A percentile compares a stretch with the other conserved stretches of the same genome.
These are phyloP conservation scores for Draba incana DNA, from an alignment of 345 rosid species.

Conservation along the genomic window DNA sequence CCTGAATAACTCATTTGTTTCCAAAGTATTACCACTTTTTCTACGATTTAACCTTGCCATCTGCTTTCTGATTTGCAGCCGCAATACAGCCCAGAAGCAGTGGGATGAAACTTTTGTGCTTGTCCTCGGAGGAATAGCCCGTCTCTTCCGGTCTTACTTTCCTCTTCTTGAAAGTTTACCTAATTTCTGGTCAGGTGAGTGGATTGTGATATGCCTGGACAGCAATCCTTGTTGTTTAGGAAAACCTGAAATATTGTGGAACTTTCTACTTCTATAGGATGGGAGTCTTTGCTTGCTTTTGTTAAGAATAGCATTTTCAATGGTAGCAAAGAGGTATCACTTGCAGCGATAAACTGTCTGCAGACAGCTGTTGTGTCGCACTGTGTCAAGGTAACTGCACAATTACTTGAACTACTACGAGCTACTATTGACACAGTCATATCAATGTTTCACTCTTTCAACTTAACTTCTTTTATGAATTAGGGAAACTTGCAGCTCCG, in stretches of 20 bases:
- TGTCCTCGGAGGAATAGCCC: constrained; percentile 93
- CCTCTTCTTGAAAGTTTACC: constrained; percentile 75
- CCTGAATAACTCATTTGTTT: constrained; percentile 19
- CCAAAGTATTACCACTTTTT: no score
- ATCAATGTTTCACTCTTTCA: constrained; percentile 16
- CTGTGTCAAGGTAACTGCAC: constrained; percentile 65
- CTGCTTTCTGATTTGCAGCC: constrained; percentile 57
- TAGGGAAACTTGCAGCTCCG: constrained; percentile 59
- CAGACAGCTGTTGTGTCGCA: constrained; percentile 85
- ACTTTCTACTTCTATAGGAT: constrained; percentile 56
- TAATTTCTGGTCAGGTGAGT: constrained; percentile 89
- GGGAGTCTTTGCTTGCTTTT: constrained; percentile 85
- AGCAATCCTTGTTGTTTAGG: constrained; percentile 6
- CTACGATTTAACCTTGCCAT: constrained; percentile 26
- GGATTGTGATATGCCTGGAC: constrained; percentile 19
- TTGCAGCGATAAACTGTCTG: constrained; percentile 89
- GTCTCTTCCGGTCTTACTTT: constrained; percentile 89
- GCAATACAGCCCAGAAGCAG: constrained; percentile 96
- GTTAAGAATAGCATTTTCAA: constrained; percentile 76
- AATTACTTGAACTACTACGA: constrained; percentile 3
- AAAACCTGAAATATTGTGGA: constrained; percentile 12
- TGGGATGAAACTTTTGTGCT: constrained; percentile 99
- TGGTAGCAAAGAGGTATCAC: constrained; percentile 92
- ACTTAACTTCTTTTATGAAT: not conserved
- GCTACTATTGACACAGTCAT: constrained; percentile 10